Evolutionary conservation across 2,329 filamentous ascomycete species (phyloP).

Genomic region (Aureobasidium sp.): DNA sequence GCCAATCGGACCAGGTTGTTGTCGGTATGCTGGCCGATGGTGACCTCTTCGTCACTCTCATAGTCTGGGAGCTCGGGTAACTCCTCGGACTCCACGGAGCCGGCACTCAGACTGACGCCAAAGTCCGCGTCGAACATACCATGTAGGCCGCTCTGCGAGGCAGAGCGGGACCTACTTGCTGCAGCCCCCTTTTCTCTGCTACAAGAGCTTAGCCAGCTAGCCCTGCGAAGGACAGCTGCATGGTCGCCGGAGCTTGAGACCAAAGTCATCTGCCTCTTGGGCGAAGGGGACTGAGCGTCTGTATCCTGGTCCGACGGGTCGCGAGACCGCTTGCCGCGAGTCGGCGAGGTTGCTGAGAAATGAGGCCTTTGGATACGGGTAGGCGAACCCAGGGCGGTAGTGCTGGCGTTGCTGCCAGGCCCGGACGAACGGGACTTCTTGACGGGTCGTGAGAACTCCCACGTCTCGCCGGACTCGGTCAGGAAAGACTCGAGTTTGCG

Average conservation of each 20-base stretch:
- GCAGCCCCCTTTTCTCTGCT: background rate
- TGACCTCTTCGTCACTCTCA: background rate
- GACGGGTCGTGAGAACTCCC: slow-evolving; percentile 6
- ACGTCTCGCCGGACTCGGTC: slow-evolving; percentile 5
- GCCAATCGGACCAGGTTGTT: slow-evolving; percentile 3
- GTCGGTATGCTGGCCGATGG: background rate
- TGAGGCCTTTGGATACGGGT: background rate
- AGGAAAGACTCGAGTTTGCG: slow-evolving; percentile 2
- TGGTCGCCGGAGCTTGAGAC: slow-evolving; percentile 4
- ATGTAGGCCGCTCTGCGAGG: background rate
- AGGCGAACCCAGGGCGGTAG: background rate
- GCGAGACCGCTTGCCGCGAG: slow-evolving; percentile 8
- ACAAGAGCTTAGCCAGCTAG: background rate
- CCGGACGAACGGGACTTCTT: slow-evolving; percentile 10
- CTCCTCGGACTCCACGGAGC: slow-evolving; percentile 1
- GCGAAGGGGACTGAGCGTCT: slow-evolving; percentile 3
- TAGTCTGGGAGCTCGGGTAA: background rate
- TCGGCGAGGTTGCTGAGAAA: background rate
- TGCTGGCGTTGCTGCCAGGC: slow-evolving; percentile 1
- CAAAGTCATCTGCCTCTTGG: slow-evolving; percentile 13
- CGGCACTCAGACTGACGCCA: background rate
- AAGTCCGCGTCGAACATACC: background rate
- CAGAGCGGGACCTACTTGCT: slow-evolving; percentile 8
- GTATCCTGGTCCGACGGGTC: slow-evolving; percentile 1
- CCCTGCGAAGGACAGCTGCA: slow-evolving; percentile 5